Conservation (phyloP, 2,329 filamentous ascomycete species). For the Talaromyces verruculosus region DNA sequence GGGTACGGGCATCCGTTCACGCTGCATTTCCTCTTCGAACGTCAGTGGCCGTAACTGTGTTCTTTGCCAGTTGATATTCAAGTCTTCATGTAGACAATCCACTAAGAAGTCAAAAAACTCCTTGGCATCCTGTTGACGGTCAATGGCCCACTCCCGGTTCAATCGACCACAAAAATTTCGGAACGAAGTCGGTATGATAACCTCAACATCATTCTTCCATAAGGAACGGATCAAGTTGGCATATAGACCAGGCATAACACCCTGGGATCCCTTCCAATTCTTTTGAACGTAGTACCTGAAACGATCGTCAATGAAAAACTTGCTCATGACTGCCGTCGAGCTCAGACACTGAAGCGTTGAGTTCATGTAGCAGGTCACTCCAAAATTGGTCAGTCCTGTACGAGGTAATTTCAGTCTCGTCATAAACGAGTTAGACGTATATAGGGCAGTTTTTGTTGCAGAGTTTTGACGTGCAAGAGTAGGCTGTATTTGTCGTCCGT, state of each 20-base stretch:
- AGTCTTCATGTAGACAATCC: constrained; percentile 79
- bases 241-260: constrained; percentile 62
- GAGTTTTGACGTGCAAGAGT: constrained; percentile 48
- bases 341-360: constrained; percentile 82
- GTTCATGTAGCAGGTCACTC: constrained; percentile 88
- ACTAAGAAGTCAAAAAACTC: constrained; percentile 86
- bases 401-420: constrained; percentile 55
- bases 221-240: constrained; percentile 61
- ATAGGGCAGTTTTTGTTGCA: constrained; percentile 45
- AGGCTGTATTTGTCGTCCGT: constrained; percentile 53
- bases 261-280: constrained; percentile 66
- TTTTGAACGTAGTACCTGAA: constrained; percentile 60
- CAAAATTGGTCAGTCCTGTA: constrained; percentile 77
- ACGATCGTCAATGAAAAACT: constrained; percentile 64
- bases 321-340: constrained; percentile 64
- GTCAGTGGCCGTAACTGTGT: constrained; percentile 60
- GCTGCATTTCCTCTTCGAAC: constrained; percentile 58
- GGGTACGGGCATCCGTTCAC: constrained; percentile 61
- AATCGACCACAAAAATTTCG: constrained; percentile 64
- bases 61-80: constrained; percentile 67
- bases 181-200: constrained; percentile 61
- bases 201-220: constrained; percentile 60
- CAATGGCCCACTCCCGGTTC: constrained; percentile 68
- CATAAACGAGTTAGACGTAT: constrained; percentile 43
- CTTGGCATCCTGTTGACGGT: constrained; percentile 82